Percentiles rank a stretch among this genome's conserved stretches.
Evolutionary conservation across 129 eudicot genomes (phyloP).

Genomic region (Erigeron canadensis): DNA sequence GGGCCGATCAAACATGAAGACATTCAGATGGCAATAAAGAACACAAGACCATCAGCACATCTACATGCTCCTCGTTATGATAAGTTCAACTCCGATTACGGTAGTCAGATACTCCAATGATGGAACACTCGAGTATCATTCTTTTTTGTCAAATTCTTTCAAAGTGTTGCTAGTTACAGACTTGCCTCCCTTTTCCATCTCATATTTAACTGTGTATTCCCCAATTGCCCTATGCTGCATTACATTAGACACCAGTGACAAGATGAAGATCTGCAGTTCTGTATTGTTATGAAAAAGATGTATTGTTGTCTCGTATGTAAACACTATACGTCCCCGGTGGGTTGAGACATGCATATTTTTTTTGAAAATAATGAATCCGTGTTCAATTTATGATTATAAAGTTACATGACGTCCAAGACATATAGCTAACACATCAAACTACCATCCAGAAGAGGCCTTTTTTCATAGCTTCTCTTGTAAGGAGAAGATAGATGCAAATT

Average conservation of each 20-base stretch:
- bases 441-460: no score
- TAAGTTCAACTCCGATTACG: slow-evolving; percentile 83
- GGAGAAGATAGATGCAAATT: no score
- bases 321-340: neutral
- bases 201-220: neutral
- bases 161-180: neutral
- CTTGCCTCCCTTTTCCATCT: neutral
- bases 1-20: slow-evolving; percentile 79
- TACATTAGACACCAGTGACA: slow-evolving; percentile 14
- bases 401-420: no score
- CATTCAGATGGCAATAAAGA: slow-evolving; percentile 69
- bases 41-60: slow-evolving; percentile 97
- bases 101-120: slow-evolving; percentile 89
- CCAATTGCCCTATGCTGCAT: slow-evolving; percentile 1
- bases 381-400: no score
- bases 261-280: slow-evolving; percentile 13
- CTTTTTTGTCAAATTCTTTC: slow-evolving; percentile 9
- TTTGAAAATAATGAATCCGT: neutral
- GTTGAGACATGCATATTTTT: neutral
- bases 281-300: neutral
- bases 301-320: neutral
- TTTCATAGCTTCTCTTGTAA: no score
- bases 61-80: slow-evolving; percentile 92
- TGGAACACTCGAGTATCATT: slow-evolving; percentile 17
- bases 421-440: no score